Base-by-base conservation (phyloP, 176 grass and related monocot species). In the Metroxylon sagu region DNA sequence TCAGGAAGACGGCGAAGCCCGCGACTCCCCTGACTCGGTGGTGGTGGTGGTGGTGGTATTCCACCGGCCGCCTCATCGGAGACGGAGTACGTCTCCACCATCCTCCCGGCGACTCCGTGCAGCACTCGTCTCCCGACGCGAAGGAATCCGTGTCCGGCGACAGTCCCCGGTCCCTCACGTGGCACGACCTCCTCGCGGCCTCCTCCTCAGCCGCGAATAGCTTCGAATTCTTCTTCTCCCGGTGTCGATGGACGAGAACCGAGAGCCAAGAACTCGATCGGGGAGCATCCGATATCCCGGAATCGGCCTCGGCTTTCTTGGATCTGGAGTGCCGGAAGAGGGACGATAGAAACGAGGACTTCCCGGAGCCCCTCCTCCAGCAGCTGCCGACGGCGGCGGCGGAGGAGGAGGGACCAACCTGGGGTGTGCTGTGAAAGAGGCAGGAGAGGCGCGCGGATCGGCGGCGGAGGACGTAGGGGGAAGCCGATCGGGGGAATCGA, bases 351-450 rank as follows among this genome's bases (percentile, higher is more conserved):
- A 64, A 30, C 14, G 1, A 62, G 50, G 50, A 30, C 66, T 77
- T 25, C 50, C 53, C 14, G 29, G 61, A 56, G 52, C 61, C 25
- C 19, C 27, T 21, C 50, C 19, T 50, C 23, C 23, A 23, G 52
- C 21, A 25, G 50, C 27, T 43, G 63, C 53, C 49, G 12, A 50
- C 56, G 8, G 15, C 67, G 52, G 29, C 29, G 53, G 26, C 16
- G 14, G 74, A 48, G 60, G 63, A 3, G 3, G 63, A 3, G 1
- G 82, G 87, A 0, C 68, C 74, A 6, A 77, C 69, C 83, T 83
- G 88, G 25, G 83, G 88, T 53, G 83, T 91, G 54, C 72, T 68
- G 71, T 83, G 83, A 76, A 86, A 86, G 74, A 86, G 61, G 21
- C 14, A 30, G 52, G 31, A 53, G 16, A 18, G 50, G 14, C 65